phyloP scores from a whole-genome alignment of 2,329 filamentous ascomycete species.

The Cordyceps javanica region DNA sequence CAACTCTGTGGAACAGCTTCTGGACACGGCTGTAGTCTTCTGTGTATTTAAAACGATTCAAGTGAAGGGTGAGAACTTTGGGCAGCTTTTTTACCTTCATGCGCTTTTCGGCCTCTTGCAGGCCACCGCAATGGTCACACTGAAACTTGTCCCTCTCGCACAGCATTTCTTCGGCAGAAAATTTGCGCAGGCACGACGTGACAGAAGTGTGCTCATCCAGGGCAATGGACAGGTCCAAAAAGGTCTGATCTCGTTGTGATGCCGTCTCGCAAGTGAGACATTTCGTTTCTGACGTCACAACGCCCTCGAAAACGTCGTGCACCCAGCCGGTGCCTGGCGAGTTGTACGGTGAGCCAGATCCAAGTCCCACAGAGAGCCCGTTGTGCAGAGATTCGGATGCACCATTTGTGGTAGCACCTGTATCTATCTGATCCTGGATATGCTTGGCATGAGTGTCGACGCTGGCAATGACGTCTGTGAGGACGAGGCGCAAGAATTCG shows the following conservation, averaged over 20 bases:
- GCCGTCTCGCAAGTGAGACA: conserved; percentile 95
- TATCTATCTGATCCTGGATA: conserved; percentile 44
- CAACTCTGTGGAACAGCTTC: conserved; percentile 93
- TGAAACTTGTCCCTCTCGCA: conserved; percentile 99
- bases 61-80: conserved; percentile 81
- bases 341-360: conserved; percentile 37
- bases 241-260: conserved; percentile 91
- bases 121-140: conserved; percentile 90
- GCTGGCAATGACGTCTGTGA: conserved; percentile 94
- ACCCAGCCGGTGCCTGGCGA: conserved; percentile 78
- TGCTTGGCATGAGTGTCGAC: conserved; percentile 81
- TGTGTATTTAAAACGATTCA: conserved; percentile 98
- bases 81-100: conserved; percentile 98
- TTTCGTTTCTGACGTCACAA: conserved; percentile 90
- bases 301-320: conserved; percentile 93
- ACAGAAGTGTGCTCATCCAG: conserved; percentile 93
- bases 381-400: conserved; percentile 47
- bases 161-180: conserved; percentile 96
- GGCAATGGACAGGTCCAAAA: conserved; percentile 93
- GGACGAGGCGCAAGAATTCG: conserved; percentile 86
- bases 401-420: conserved; percentile 31
- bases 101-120: conserved; percentile 96
- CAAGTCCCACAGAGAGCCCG: conserved; percentile 27
- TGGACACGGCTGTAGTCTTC: conserved; percentile 90
- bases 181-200: conserved; percentile 89